Base-by-base conservation (phyloP, 805 yeast species). In the Candida arabinofermentans region DNA sequence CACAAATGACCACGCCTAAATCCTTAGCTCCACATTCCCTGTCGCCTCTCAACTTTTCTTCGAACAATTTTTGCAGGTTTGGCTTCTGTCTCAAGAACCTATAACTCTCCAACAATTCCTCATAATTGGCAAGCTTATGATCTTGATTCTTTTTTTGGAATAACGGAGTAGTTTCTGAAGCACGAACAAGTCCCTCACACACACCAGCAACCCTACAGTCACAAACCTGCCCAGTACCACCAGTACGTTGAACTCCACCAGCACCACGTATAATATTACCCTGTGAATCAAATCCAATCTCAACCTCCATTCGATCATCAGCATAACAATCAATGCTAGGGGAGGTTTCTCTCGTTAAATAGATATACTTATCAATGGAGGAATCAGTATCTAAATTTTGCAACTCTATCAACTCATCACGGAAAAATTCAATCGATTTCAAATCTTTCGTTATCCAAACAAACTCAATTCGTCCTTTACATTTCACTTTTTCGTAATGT, bases 1-100 rank as follows among this genome's bases (percentile, higher is more conserved):
- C 83, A 59, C 84, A 79, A 8, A 77, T 64, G 18, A 78, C 64
- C 30, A 80, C 67, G 3, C 74, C 79, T 30, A 69, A 61, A n/a
- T 72, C 62, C 1, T 66, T 67, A 8, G 51, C 24, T 2, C 10
- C 14, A 13, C 17, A 22, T 8, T 21, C 16, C 16, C 22, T n/a
- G 10, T 21, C 27, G 23, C 16, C 14, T 29, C 17, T 14, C 17
- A 29, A 17, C 16, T 29, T 29, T 19, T 29, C 32, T n/a, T 29
- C 19, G 16, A 29, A 4, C 9, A 29, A 10, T 14, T 29, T 29
- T 29, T 14, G 32, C 18, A 29, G 19, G 32, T 29, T 29, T 29
- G 32, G 32, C 10, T 29, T 29, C 32, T 29, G 32, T 29, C 32
- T 29, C 32, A 29, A 29, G 18, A 29, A 29, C 19, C 16, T 29